phyloP scores from a whole-genome alignment of 2,329 filamentous ascomycete genomes.

The Dactylella cylindrospora region DNA sequence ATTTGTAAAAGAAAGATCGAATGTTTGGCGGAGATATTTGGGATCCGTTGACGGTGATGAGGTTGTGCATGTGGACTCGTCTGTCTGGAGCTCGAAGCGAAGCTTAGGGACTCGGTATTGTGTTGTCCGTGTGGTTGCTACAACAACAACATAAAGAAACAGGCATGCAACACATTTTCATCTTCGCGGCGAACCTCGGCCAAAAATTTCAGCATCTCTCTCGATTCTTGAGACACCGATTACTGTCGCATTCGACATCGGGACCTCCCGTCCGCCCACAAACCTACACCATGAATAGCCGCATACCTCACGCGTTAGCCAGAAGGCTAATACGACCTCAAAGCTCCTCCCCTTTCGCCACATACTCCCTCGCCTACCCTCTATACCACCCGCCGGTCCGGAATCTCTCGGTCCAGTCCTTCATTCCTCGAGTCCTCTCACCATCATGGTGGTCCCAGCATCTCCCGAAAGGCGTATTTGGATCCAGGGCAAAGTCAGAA shows the following conservation, averaged over 20 bases:
- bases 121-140: constrained; percentile 35
- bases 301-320: constrained; percentile 8
- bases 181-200: not conserved
- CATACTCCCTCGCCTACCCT: constrained; percentile 12
- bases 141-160: constrained; percentile 19
- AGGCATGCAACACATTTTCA: constrained; percentile 7
- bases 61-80: too few relatives aligned
- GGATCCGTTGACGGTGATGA: too few relatives aligned
- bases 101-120: too few relatives aligned
- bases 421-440: constrained; percentile 33
- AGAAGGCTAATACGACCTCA: constrained; percentile 6
- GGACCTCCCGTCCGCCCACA: not conserved
- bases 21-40: too few relatives aligned
- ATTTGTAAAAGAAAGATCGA: too few relatives aligned
- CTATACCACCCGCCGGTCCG: constrained; percentile 18
- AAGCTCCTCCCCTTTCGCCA: constrained; percentile 16
- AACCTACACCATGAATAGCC: constrained; percentile 6
- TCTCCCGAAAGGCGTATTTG: constrained; percentile 32
- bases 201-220: constrained; percentile 4
- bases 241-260: not conserved
- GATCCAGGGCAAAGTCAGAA: not conserved
- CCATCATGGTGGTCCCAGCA: constrained; percentile 37
- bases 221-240: not conserved
- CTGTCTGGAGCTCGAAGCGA: too few relatives aligned
- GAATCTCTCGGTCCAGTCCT: constrained; percentile 36